Evolutionary conservation across 169 alveolate species (phyloP), one percentile per base, ranked within the genome.

Genomic region (Cystoisospora suis): DNA sequence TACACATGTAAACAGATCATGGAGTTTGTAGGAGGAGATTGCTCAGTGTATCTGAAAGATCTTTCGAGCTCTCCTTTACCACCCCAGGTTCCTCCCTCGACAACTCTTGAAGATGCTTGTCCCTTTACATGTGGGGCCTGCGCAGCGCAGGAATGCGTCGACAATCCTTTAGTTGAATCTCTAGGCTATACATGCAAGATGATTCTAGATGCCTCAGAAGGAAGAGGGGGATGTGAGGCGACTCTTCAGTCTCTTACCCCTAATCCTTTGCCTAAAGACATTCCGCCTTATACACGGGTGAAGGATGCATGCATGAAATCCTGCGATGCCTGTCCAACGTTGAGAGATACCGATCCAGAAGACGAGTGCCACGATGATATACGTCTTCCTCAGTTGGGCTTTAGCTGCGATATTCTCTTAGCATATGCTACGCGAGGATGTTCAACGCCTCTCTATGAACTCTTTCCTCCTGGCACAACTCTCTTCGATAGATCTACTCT

Each of bases 181-280:
- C 70, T 90, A 85, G 96, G 96, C 20, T 92, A 92, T 65, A 61
- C 95, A n/a, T 92, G 96, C 87, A 93, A 86, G 61, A 70, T 79
- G 85, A 86, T 92, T 36, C 40, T 79, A 59, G 81, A 81, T 6
- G 92, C 92, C 7, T 88, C 92, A 32, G 88, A 53, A 70, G 87
- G 86, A 23, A 36, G 90, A 29, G 96, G 93, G 5, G 94, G 92
- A 65, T 91, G 94, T 65, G 92, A 86, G 56, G 91, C 94, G 42
- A 53, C 79, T 9, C 90, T 91, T 15, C 15, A 42, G 27, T 65
- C 80, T 4, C 58, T 40, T 38, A 56, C 29, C 3, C 56, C 56
- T 29, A n/a, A 46, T 29, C 23, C 20, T 2, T 53, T 53, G 75
- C 75, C 93, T 29, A 59, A 91, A 29, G 91, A 89, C 27, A 81